A percentile compares a stretch with the other conserved stretches of the same genome.
Evolutionary conservation across 495 filamentous ascomycete genomes (phyloP).

Genomic region (Neurospora cerealis): DNA sequence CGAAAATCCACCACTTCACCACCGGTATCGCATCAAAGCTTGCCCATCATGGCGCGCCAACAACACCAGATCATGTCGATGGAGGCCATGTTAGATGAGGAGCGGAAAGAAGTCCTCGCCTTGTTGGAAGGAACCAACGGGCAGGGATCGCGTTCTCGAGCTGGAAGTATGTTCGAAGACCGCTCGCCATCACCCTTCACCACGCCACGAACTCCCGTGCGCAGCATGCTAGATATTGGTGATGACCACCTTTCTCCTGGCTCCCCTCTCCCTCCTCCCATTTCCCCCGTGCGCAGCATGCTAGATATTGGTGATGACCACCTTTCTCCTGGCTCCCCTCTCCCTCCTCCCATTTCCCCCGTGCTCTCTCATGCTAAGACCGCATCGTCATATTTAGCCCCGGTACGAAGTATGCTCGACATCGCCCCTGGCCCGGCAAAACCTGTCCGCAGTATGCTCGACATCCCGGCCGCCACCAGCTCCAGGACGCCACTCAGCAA

Average conservation of each 20-base stretch:
- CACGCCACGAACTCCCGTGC: constrained; percentile 43
- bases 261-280: constrained; percentile 1
- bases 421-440: constrained; percentile 28
- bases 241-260: constrained; percentile 19
- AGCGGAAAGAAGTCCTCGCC: constrained; percentile 58
- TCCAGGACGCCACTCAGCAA: constrained; percentile 22
- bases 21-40: neutral
- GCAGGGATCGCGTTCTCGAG: constrained; percentile 19
- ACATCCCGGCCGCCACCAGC: constrained; percentile 16
- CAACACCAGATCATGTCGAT: constrained; percentile 44
- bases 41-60: constrained; percentile 20
- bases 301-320: constrained; percentile 37
- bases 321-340: constrained; percentile 10
- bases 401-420: constrained; percentile 54
- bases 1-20: neutral
- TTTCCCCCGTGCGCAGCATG: constrained; percentile 32
- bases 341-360: neutral
- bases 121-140: constrained; percentile 41
- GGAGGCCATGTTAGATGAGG: constrained; percentile 62
- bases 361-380: constrained; percentile 13
- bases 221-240: constrained; percentile 46
- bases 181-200: constrained; percentile 40
- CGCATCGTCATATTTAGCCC: constrained; percentile 20
- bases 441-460: constrained; percentile 33
- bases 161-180: constrained; percentile 24